Conservation (phyloP, 352 stramenopile species). For the Globisporangium yorkense region DNA sequence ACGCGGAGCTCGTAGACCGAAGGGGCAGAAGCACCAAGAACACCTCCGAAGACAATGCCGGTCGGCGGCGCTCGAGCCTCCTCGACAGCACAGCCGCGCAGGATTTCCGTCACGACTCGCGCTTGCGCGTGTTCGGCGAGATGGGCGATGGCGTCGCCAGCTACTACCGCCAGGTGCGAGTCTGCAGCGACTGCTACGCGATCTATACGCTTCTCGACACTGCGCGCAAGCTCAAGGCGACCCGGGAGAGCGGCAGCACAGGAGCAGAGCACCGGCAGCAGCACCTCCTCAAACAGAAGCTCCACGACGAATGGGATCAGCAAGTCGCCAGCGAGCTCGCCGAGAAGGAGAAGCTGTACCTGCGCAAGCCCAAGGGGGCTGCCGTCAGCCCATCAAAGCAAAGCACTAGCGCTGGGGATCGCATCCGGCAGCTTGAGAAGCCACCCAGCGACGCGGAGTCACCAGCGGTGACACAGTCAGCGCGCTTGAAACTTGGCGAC, state of each 20-base stretch:
- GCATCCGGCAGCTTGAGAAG: not conserved
- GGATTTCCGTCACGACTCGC: conserved; percentile 43
- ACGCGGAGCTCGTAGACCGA: not conserved
- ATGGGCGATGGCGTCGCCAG: conserved; percentile 51
- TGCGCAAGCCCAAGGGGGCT: conserved; percentile 15
- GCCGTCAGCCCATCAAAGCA: not conserved
- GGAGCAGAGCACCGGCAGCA: conserved; percentile 15
- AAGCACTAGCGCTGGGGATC: not conserved
- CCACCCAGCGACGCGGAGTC: not conserved
- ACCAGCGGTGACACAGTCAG: not conserved
- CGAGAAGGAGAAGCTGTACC: conserved; percentile 51
- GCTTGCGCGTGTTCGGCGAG: conserved; percentile 43
- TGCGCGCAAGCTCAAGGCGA: conserved; percentile 31
- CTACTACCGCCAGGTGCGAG: conserved; percentile 79
- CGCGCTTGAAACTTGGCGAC: not conserved
- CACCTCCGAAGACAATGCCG: not conserved
- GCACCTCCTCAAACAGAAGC: conserved; percentile 11
- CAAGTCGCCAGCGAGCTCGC: conserved; percentile 32
- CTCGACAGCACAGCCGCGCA: conserved; percentile 45
- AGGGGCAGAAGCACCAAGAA: not conserved
- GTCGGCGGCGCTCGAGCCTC: conserved; percentile 22
- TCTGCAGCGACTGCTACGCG: conserved; percentile 82
- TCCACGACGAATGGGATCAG: conserved; percentile 41
- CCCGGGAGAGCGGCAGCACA: conserved; percentile 9
- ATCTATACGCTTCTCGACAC: conserved; percentile 85